Evolutionary conservation across 345 rosid species (phyloP).

Genomic region (Draba incana): DNA sequence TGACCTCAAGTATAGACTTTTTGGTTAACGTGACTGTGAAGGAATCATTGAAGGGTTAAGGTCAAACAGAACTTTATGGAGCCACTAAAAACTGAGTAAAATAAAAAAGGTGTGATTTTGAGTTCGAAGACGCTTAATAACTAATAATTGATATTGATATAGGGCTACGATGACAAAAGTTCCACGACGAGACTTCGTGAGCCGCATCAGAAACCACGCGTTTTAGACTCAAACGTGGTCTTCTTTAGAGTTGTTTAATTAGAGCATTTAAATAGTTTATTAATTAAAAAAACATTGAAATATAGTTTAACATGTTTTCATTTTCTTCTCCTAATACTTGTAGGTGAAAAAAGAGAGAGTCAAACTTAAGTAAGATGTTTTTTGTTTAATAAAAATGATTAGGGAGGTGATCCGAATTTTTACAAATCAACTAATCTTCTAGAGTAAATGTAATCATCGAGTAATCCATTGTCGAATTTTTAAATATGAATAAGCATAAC

Average conservation of each 20-base stretch:
- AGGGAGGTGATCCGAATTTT: too few relatives aligned
- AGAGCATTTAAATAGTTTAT: neutral
- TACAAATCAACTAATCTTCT: too few relatives aligned
- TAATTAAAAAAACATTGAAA: neutral
- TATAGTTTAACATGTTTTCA: too few relatives aligned
- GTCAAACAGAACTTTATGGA: slow-evolving; percentile 40
- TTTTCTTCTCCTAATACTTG: too few relatives aligned
- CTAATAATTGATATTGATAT: slow-evolving; percentile 12
- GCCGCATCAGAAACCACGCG: slow-evolving; percentile 40
- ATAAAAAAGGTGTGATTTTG: slow-evolving; percentile 25
- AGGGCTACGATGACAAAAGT: slow-evolving; percentile 14
- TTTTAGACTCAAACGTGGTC: slow-evolving; percentile 27
- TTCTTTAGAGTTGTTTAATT: neutral
- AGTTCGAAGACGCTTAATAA: neutral
- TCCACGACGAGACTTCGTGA: slow-evolving; percentile 35
- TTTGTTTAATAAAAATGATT: too few relatives aligned
- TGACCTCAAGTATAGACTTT: slow-evolving; percentile 44
- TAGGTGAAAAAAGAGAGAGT: too few relatives aligned
- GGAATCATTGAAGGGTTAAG: slow-evolving; percentile 33
- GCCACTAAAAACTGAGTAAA: slow-evolving; percentile 44
- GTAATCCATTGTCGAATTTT: too few relatives aligned
- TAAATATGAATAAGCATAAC: too few relatives aligned
- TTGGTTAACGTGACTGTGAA: slow-evolving; percentile 43
- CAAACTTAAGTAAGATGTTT: too few relatives aligned
- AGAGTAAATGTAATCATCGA: too few relatives aligned